A percentile compares a stretch with the other conserved stretches of the same genome.
Evolutionary conservation across 2,329 filamentous ascomycete species (phyloP).

Genomic region (Botrytis cinerea): DNA sequence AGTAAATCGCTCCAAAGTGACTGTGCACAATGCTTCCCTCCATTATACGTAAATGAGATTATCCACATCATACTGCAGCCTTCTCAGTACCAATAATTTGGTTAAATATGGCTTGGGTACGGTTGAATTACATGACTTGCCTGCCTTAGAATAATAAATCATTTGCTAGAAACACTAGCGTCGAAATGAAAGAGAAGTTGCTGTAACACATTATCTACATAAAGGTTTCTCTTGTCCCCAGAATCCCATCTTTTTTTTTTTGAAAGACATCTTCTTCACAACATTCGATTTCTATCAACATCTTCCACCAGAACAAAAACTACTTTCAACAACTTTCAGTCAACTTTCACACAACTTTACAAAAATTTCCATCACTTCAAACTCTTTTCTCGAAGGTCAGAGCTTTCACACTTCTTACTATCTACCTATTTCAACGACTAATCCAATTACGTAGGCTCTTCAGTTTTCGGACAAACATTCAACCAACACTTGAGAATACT

Average conservation of each 20-base stretch:
- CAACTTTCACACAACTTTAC: neutral
- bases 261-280: neutral
- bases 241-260: neutral
- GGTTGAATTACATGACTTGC: neutral
- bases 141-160: neutral
- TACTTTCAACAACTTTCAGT: too few species aligned
- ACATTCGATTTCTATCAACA: neutral
- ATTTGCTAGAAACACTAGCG: neutral
- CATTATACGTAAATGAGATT: neutral
- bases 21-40: neutral
- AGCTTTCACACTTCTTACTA: too few species aligned
- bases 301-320: too few species aligned
- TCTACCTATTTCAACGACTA: neutral
- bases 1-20: too few species aligned
- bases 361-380: neutral
- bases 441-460: neutral
- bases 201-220: neutral
- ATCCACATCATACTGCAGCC: neutral
- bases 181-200: neutral
- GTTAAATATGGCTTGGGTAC: neutral
- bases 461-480: neutral
- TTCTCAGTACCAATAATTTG: fast-evolving
- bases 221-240: neutral
- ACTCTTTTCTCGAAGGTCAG: neutral
- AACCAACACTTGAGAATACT: neutral